Conservation (phyloP, 768 basidiomycete genomes). For the Imleria badia region DNA sequence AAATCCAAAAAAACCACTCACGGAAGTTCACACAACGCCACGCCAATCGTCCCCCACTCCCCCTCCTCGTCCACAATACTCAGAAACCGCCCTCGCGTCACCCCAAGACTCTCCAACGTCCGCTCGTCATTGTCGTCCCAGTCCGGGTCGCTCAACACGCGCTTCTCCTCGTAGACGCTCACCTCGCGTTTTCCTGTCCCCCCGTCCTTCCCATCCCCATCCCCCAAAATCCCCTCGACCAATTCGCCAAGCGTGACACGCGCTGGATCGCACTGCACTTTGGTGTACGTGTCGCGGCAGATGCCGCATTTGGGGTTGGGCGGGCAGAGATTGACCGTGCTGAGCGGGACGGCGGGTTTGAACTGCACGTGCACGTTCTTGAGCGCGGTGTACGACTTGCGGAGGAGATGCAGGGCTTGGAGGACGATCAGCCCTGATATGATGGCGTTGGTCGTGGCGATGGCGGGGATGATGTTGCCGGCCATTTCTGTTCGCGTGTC, state of each 20-base stretch:
- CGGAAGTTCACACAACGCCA: constrained; percentile 71
- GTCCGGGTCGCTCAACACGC: constrained; percentile 89
- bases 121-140: constrained; percentile 86
- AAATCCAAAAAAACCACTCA: constrained; percentile 39
- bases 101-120: constrained; percentile 78
- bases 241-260: constrained; percentile 71
- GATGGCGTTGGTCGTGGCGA: constrained; percentile 98
- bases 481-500: constrained; percentile 76
- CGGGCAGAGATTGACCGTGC: constrained; percentile 57
- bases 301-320: constrained; percentile 83
- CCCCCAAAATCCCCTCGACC: constrained; percentile 64
- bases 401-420: constrained; percentile 84
- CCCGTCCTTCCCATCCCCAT: constrained; percentile 34
- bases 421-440: constrained; percentile 93
- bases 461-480: constrained; percentile 98
- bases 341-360: constrained; percentile 77
- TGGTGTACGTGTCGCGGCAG: constrained; percentile 82
- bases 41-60: constrained; percentile 65
- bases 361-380: constrained; percentile 80
- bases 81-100: constrained; percentile 83
- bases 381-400: constrained; percentile 55
- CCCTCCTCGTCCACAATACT: constrained; percentile 88
- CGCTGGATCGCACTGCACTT: constrained; percentile 70
- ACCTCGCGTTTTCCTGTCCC: constrained; percentile 55
- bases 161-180: constrained; percentile 82